Evolutionary conservation across 257 asterid species (phyloP).

Genomic region (Eustoma russellianum): DNA sequence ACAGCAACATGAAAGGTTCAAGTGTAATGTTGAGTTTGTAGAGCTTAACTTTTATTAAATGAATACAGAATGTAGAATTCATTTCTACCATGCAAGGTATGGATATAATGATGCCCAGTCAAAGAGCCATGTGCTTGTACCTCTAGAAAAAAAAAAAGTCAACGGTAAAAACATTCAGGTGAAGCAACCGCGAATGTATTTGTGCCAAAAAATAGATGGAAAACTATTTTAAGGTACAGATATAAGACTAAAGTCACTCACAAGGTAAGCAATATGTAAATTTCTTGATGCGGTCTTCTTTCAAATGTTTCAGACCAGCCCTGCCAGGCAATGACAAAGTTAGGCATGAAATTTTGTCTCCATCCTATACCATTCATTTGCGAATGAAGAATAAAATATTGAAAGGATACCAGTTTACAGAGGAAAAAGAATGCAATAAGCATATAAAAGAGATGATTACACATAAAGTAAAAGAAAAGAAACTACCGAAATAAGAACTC

Average conservation of each 20-base stretch:
- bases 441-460: background rate
- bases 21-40: too few relatives aligned
- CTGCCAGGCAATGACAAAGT: conserved; percentile 25
- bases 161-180: too few relatives aligned
- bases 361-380: background rate
- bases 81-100: too few relatives aligned
- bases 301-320: conserved; percentile 84
- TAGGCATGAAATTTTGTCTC: background rate
- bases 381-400: background rate
- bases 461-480: background rate
- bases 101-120: too few relatives aligned
- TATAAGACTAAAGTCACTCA: conserved; percentile 27
- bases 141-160: too few relatives aligned
- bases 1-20: too few relatives aligned
- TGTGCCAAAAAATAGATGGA: too few relatives aligned
- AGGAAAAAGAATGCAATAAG: background rate
- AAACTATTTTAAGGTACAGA: too few relatives aligned
- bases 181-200: too few relatives aligned
- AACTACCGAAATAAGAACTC: background rate
- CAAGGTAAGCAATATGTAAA: conserved; percentile 93
- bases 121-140: too few relatives aligned
- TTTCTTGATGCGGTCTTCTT: conserved; percentile 71
- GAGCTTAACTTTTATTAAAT: too few relatives aligned
- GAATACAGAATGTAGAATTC: too few relatives aligned
- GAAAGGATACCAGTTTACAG: background rate